Conservation (phyloP, 495 filamentous ascomycete genomes). For the Neurospora sp. region DNA sequence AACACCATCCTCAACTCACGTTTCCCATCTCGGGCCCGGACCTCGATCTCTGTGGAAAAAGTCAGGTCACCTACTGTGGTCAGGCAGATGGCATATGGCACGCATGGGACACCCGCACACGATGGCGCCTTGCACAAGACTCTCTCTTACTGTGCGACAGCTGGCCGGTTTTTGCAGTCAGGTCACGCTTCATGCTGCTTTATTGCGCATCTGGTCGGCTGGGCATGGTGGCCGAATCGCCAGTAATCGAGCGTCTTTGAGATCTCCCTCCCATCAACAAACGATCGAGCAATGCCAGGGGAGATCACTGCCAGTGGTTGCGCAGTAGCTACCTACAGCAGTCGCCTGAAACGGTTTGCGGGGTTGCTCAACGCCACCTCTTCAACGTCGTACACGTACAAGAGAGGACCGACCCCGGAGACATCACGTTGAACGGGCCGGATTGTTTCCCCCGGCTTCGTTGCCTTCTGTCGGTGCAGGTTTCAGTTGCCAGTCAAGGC, state of each 20-base stretch:
- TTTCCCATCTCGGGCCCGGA: neutral
- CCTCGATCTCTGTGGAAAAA: neutral
- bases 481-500: neutral
- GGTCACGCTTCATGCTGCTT: neutral
- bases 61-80: neutral
- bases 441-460: neutral
- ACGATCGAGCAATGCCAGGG: neutral
- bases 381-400: neutral
- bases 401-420: neutral
- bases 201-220: neutral
- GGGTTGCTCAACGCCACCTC: neutral
- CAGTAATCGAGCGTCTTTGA: neutral
- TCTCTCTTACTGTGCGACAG: neutral
- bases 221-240: neutral
- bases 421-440: neutral
- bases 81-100: neutral
- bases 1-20: neutral
- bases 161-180: neutral
- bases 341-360: neutral
- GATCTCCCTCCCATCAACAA: neutral
- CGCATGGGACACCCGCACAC: neutral
- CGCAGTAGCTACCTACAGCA: neutral
- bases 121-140: neutral
- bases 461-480: neutral
- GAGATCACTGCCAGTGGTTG: neutral